Conservation (phyloP, 805 yeast species). For the Wickerhamomyces alni region DNA sequence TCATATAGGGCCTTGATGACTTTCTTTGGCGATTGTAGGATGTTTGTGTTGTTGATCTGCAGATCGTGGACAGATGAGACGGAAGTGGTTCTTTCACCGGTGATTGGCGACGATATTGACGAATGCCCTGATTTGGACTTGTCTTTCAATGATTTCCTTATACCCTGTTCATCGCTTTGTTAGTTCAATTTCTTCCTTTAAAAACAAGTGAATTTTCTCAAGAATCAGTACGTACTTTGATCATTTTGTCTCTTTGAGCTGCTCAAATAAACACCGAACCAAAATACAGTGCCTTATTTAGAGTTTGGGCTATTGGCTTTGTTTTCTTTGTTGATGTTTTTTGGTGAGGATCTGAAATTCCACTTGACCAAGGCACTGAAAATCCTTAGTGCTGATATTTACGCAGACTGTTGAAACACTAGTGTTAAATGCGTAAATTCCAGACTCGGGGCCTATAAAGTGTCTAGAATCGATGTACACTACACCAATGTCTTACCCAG, state of each 20-base stretch:
- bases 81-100: conserved; percentile 13
- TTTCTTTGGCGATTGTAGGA: conserved; percentile 57
- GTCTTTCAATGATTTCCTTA: conserved; percentile 25
- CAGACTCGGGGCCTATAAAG: too few species aligned
- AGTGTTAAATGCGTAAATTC: too few species aligned
- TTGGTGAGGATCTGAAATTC: neutral
- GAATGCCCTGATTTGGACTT: conserved; percentile 17
- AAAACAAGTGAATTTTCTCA: neutral
- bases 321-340: neutral
- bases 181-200: neutral
- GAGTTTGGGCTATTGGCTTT: neutral
- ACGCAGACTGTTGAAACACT: neutral
- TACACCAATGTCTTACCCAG: too few species aligned
- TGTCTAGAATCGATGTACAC: too few species aligned
- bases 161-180: conserved; percentile 10
- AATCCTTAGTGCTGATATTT: neutral
- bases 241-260: conserved; percentile 1
- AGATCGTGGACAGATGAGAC: conserved; percentile 20
- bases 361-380: too few species aligned
- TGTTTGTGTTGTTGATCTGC: conserved; percentile 14
- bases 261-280: neutral
- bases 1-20: conserved; percentile 79
- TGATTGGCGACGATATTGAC: conserved; percentile 21
- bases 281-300: neutral
- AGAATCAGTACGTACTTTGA: conserved; percentile 8